Evolutionary conservation across 495 filamentous ascomycete species (phyloP), one percentile per base, ranked within the genome.

Genomic region (Daldinia grandis): DNA sequence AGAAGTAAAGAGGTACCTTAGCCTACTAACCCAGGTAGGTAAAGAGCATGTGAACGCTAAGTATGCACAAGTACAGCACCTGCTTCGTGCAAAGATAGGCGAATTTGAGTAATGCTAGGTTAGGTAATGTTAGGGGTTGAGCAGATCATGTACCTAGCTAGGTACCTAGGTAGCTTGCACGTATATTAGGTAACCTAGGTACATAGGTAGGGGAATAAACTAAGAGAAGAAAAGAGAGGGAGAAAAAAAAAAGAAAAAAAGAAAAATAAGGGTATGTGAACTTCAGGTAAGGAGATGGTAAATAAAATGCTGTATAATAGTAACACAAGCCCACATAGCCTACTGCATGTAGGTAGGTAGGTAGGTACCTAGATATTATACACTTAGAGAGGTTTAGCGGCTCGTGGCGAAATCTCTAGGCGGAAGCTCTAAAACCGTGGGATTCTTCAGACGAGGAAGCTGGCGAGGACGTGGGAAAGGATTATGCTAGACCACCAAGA

Each of bases 401-500:
- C 37, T 66, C 58, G 53, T 54, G 51, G 4, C 42, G 9, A 21
- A 21, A 47, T 47, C 42, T 47, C 42, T 47, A 38, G 54, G 33
- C 35, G 53, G 49, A 60, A 62, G 59, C 59, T 37, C 40, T 54
- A 17, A 56, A 47, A 66, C 59, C 30, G 58, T 67, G 44, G 54
- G 58, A 64, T 64, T 59, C 54, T 64, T 67, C 59, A 59, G 42
- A 33, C 54, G 58, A 58, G 63, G 28, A 40, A 25, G 69, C 31
- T 17, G 49, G 62, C 27, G 61, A 64, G 31, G 63, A 42, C 6
- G 58, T 59, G 27, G 47, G 58, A 49, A 38, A 72, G 61, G 68
- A 72, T 40, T 44, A 67, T 58, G 64, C 61, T 72, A 53, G 61
- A 58, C 64, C 64, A 65, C 63, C 51, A 51, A 72, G 60, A 72